These are phyloP conservation scores for Parafenestella ontariensis DNA, from an alignment of 2,329 filamentous ascomycete genomes.

Conservation along the genomic window DNA sequence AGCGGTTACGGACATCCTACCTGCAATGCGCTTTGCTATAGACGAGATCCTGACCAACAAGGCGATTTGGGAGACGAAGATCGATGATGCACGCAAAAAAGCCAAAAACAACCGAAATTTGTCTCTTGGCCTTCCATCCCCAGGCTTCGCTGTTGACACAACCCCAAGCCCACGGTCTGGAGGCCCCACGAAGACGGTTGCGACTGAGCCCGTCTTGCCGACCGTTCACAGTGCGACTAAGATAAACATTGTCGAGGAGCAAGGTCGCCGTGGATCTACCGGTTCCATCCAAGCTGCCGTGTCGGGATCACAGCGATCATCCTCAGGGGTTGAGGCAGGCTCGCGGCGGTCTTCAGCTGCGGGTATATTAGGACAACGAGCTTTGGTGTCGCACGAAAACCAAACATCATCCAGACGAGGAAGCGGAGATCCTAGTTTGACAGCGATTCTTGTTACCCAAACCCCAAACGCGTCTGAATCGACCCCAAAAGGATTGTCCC, in stretches of 20 bases:
- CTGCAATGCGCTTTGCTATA: constrained; percentile 82
- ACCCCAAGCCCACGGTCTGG: constrained; percentile 46
- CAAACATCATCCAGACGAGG: constrained; percentile 46
- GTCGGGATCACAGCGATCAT: constrained; percentile 39
- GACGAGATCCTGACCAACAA: constrained; percentile 82
- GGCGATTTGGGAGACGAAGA: constrained; percentile 71
- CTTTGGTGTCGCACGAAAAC: constrained; percentile 37
- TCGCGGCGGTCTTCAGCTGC: constrained; percentile 41
- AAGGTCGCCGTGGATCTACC: constrained; percentile 34
- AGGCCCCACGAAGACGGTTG: constrained; percentile 19
- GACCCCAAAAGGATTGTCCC: constrained; percentile 21
- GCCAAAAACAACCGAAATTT: constrained; percentile 46
- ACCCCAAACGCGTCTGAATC: constrained; percentile 39
- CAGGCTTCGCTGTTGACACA: constrained; percentile 34
- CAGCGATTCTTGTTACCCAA: constrained; percentile 49
- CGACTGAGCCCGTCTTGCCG: constrained; percentile 14
- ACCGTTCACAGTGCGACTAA: constrained; percentile 14
- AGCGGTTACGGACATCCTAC: constrained; percentile 84
- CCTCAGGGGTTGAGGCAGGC: constrained; percentile 35
- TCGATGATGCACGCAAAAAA: constrained; percentile 68
- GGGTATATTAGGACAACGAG: constrained; percentile 24
- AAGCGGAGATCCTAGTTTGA: constrained; percentile 49
- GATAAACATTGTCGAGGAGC: constrained; percentile 20
- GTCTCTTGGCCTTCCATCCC: constrained; percentile 29
- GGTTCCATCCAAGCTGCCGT: constrained; percentile 32